phyloP scores from a whole-genome alignment of 768 basidiomycete species.

The Mycena filopes region DNA sequence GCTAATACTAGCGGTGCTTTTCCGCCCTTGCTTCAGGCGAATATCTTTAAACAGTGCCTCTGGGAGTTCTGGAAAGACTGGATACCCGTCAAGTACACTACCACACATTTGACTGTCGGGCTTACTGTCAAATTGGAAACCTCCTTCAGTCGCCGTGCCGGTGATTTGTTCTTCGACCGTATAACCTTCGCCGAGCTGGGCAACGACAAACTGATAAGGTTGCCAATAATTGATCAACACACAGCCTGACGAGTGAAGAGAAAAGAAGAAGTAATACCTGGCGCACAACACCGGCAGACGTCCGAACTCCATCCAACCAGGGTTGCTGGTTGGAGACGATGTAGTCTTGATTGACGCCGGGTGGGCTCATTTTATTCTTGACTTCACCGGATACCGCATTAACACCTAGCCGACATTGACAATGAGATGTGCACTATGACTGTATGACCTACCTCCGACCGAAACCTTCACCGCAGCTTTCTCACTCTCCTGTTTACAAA shows the following conservation, averaged over 20 bases:
- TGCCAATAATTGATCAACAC: too few species aligned
- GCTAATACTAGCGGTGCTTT: too few species aligned
- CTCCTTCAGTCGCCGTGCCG: constrained; percentile 24
- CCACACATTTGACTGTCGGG: too few species aligned
- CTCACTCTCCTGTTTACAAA: neutral
- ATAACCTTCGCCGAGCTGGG: constrained; percentile 22
- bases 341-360: constrained; percentile 25
- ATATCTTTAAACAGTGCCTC: too few species aligned
- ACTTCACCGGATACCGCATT: constrained; percentile 28
- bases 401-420: constrained; percentile 14
- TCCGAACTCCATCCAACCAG: constrained; percentile 34
- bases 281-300: constrained; percentile 26
- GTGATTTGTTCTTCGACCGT: constrained; percentile 36
- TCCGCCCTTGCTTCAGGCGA: too few species aligned
- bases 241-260: neutral
- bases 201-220: constrained; percentile 29
- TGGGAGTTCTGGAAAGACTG: neutral
- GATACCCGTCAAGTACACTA: constrained; percentile 26
- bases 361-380: neutral
- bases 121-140: constrained; percentile 36
- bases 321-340: constrained; percentile 31
- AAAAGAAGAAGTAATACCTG: constrained; percentile 23
- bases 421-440: neutral
- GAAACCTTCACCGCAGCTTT: constrained; percentile 30
- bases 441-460: constrained; percentile 3